Evolutionary conservation across 1,139 yeast genomes (phyloP).

Genomic region (Protomyces gravidus): DNA sequence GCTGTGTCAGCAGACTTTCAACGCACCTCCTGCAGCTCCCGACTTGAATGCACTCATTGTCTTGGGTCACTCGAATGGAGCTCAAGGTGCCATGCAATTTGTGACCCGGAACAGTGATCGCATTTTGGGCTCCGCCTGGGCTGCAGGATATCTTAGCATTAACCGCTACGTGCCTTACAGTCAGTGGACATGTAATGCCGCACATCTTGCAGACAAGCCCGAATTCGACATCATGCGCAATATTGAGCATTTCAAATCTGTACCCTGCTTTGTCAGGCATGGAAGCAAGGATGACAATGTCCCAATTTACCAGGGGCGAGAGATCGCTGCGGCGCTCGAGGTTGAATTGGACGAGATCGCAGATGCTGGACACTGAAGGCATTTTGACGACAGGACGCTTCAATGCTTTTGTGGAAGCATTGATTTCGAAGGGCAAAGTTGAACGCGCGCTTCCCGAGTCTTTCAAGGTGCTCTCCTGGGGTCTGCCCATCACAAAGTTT

Average conservation of each 20-base stretch:
- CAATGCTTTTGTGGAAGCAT: neutral
- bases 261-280: conserved; percentile 5
- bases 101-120: conserved; percentile 5
- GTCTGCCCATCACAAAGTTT: neutral
- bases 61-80: conserved; percentile 14
- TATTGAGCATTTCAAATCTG: neutral
- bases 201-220: neutral
- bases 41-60: neutral
- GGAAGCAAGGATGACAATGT: conserved; percentile 10
- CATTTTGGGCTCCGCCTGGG: conserved; percentile 8
- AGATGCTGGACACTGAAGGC: conserved; percentile 4
- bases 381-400: conserved; percentile 4
- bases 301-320: conserved; percentile 9
- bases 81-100: conserved; percentile 20
- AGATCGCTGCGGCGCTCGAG: neutral
- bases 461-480: conserved; percentile 3
- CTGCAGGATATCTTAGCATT: conserved; percentile 10
- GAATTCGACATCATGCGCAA: conserved; percentile 7
- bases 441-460: neutral
- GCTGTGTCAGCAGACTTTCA: neutral
- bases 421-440: neutral
- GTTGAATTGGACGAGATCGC: conserved; percentile 4
- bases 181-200: conserved; percentile 6
- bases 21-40: neutral
- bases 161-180: conserved; percentile 5